Percentiles rank a stretch among this genome's conserved stretches.
phyloP scores from a whole-genome alignment of 306 rosid species.

The Hylodesmum podocarpum region DNA sequence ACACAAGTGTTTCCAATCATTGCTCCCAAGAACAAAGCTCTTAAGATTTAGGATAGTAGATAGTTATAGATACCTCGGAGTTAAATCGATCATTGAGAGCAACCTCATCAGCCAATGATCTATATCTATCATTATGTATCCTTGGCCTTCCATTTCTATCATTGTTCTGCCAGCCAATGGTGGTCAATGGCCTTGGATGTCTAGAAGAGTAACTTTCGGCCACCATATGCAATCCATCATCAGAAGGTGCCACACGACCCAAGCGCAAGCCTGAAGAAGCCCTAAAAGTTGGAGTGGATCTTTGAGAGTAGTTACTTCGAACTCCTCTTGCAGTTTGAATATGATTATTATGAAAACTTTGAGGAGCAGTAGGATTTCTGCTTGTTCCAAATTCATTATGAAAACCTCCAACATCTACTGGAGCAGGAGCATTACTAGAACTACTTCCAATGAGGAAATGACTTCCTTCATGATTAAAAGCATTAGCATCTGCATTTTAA shows the following conservation, averaged over 20 bases:
- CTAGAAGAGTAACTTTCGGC: conserved; percentile 56
- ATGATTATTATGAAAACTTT: conserved; percentile 47
- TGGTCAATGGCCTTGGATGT: conserved; percentile 53
- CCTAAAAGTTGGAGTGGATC: conserved; percentile 52
- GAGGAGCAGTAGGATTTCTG: conserved; percentile 50
- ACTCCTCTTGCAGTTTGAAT: conserved; percentile 54
- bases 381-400: conserved; percentile 50
- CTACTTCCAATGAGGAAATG: conserved; percentile 52
- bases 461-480: conserved; percentile 50
- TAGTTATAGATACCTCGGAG: conserved; percentile 41
- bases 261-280: conserved; percentile 57
- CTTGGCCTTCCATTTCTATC: conserved; percentile 67
- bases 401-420: conserved; percentile 50
- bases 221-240: conserved; percentile 56
- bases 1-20: conserved; percentile 13
- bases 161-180: conserved; percentile 48
- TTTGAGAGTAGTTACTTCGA: conserved; percentile 60
- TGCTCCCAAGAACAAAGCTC: neutral
- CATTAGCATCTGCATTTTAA: conserved; percentile 46
- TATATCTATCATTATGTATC: conserved; percentile 48
- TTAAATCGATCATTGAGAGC: conserved; percentile 47
- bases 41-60: neutral
- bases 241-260: conserved; percentile 52
- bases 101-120: conserved; percentile 40
- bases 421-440: conserved; percentile 44